Evolutionary conservation across 139 green algal genomes (phyloP).

Genomic region (Zygnema cylindricum): DNA sequence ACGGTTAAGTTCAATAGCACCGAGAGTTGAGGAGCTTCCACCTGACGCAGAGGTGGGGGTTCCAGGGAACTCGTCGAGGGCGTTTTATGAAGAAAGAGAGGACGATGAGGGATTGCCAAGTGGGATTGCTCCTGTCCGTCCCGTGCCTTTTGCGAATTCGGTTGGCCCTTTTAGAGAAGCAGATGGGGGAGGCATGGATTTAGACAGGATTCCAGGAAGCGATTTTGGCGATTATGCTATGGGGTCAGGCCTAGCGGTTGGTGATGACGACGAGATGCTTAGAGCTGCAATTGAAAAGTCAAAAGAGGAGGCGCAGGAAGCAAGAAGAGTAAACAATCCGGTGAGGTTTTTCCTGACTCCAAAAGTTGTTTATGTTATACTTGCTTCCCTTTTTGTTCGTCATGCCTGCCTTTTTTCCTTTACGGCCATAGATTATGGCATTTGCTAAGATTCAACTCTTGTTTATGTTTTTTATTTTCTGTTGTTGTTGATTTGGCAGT

Average conservation of each 20-base stretch:
- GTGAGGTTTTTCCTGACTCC: neutral
- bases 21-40: slow-evolving; percentile 12
- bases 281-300: slow-evolving; percentile 16
- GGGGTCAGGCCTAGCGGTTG: neutral
- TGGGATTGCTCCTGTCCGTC: neutral
- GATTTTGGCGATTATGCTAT: neutral
- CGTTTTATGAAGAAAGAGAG: neutral
- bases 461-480: neutral
- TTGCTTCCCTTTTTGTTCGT: neutral
- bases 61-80: neutral
- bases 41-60: neutral
- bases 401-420: no score
- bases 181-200: neutral
- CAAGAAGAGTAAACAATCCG: neutral
- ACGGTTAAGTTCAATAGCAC: neutral
- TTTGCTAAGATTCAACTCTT: no score
- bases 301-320: slow-evolving; percentile 4
- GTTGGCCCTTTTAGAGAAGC: neutral
- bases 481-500: neutral
- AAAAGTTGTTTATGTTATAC: neutral
- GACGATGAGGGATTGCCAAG: neutral
- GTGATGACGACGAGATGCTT: slow-evolving; percentile 18
- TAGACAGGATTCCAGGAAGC: neutral
- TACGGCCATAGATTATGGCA: no score
- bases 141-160: neutral